Base-by-base conservation (phyloP, 306 rosid species). In the Alnus rubra region DNA sequence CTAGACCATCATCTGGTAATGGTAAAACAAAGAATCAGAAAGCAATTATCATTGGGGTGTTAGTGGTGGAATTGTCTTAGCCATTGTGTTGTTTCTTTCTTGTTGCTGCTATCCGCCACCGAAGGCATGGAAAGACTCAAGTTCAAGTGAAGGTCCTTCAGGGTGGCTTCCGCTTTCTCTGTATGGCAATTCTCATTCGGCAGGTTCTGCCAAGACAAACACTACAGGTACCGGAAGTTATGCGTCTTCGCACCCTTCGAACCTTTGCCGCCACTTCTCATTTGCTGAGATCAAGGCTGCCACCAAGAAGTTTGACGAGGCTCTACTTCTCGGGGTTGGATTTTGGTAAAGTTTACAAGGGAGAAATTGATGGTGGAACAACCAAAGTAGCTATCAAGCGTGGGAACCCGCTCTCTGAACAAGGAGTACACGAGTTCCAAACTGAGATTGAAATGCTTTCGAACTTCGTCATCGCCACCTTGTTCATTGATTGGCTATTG, bases 381-480 rank as follows among this genome's bases (percentile, higher is more conserved):
- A 93, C 85, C 73, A 82, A 87, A 79, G 98, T 96, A n/a, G 99
- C 99, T 45, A 96, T 96, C 60, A 96, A 96, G 84, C 96, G 99
- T 16, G 98, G 98, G 76, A 96, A 91, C 74, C 96, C 99, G 45
- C 97, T 96, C 42, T 93, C 99, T 3, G 99, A 96, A 75, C 99
- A 96, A 79, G 99, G 99, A 7, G 97, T 96, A 35, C 97, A 96
- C n/a, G 99, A 96, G 69, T 96, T 96, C 80, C 99, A 91, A 72
- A 96, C 99, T 33, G 99, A 96, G 90, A 96, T 96, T 83, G 99
- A 96, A 82, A 96, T 96, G 99, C 99, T 96, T 47, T 96, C 99
- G 23, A 96, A 82, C 99, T 96, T 76, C 99, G 99, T 39, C 99
- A 96, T 70, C 93, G 99, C 72, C 99, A 96, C 85, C 99, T 96